Conservation (phyloP, 805 yeast genomes). For the Isabelozyma pseudorhagii region DNA sequence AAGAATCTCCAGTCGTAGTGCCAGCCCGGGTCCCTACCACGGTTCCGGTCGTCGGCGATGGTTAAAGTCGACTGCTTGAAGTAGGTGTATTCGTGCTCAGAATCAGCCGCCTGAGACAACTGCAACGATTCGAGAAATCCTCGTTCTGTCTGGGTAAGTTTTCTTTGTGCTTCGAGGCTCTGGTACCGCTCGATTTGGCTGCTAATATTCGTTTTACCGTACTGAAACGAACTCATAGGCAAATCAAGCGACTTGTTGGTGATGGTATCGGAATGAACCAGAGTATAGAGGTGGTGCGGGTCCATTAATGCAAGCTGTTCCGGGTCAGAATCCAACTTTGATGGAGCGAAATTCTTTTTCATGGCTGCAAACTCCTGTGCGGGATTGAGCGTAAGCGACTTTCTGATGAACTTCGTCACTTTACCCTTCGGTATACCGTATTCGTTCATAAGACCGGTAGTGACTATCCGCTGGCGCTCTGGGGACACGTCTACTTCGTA, state of each 20-base stretch:
- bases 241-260: background rate
- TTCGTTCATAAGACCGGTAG: slow-evolving; percentile 11
- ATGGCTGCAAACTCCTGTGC: background rate
- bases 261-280: background rate
- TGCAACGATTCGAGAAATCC: background rate
- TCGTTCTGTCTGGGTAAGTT: background rate
- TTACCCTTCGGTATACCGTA: slow-evolving; percentile 2
- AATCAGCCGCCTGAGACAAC: slow-evolving; percentile 4
- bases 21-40: slow-evolving; percentile 42
- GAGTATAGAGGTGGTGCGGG: background rate
- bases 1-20: slow-evolving; percentile 64
- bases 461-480: slow-evolving; percentile 1
- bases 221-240: background rate
- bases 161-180: background rate
- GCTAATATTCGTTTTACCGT: background rate
- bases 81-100: slow-evolving; percentile 29
- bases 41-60: slow-evolving; percentile 23
- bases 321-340: background rate
- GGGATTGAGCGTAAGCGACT: background rate
- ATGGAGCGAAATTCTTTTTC: background rate
- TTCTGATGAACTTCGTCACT: background rate
- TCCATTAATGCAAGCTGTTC: background rate
- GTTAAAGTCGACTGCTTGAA: slow-evolving; percentile 32
- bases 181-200: background rate
- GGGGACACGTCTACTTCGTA: slow-evolving; percentile 15